These are phyloP conservation scores for Forsythia viridissima DNA, from an alignment of 257 asterid species.

Conservation along the genomic window DNA sequence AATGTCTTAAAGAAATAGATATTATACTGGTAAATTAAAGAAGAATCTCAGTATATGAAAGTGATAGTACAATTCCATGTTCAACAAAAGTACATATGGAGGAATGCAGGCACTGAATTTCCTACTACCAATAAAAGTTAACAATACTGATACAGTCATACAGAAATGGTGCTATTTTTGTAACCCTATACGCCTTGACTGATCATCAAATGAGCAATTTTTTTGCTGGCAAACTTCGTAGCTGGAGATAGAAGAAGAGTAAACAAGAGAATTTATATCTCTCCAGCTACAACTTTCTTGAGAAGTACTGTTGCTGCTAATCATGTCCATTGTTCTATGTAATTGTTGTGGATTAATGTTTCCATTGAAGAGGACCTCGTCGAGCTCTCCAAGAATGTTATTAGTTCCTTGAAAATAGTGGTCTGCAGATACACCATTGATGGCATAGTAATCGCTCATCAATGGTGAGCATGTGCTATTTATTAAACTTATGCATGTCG, in stretches of 20 bases:
- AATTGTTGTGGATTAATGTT: not conserved
- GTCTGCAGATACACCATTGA: not conserved
- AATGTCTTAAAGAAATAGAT: not conserved
- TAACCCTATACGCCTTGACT: too few species aligned
- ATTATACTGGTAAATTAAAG: not conserved
- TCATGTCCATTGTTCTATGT: not conserved
- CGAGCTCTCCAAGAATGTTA: not conserved
- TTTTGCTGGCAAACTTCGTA: not conserved
- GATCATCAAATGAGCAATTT: too few species aligned
- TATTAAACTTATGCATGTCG: not conserved
- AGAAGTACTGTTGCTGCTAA: not conserved
- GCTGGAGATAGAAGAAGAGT: not conserved
- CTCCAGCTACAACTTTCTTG: not conserved
- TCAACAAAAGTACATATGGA: not conserved
- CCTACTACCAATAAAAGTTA: not conserved
- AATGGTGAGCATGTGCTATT: not conserved
- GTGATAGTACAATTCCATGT: not conserved
- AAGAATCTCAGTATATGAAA: slow-evolving; percentile 1
- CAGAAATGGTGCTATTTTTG: not conserved
- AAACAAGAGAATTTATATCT: not conserved
- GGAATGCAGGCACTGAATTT: not conserved
- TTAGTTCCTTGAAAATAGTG: not conserved
- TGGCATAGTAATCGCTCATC: not conserved
- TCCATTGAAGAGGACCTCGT: not conserved
- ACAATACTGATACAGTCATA: not conserved